These are phyloP conservation scores for Monosporascus sp. DNA, from an alignment of 2,329 filamentous ascomycete species.

Conservation along the genomic window DNA sequence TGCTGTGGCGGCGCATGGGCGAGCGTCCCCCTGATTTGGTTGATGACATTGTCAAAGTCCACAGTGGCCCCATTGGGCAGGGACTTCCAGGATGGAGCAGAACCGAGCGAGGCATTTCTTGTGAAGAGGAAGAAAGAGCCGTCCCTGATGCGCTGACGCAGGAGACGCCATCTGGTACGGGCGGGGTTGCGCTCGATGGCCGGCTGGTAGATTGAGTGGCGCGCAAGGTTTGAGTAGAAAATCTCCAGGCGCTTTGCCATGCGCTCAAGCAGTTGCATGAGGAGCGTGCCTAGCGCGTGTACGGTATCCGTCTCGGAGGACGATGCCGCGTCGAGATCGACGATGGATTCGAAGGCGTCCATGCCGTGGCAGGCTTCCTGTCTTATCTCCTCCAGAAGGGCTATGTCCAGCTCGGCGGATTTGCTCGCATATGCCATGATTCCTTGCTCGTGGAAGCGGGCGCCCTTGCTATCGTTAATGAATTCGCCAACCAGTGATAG, in stretches of 20 bases:
- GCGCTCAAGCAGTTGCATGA: slow-evolving; percentile 47
- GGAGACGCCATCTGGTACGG: slow-evolving; percentile 46
- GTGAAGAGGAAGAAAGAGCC: slow-evolving; percentile 47
- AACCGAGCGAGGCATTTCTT: slow-evolving; percentile 20
- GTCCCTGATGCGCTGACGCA: slow-evolving; percentile 43
- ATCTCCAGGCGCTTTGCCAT: slow-evolving; percentile 47
- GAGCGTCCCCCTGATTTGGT: slow-evolving; percentile 35
- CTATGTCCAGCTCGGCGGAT: slow-evolving; percentile 46
- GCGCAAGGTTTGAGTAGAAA: slow-evolving; percentile 47
- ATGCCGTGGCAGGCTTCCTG: slow-evolving; percentile 50
- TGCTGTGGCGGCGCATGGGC: slow-evolving; percentile 15
- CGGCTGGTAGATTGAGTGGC: slow-evolving; percentile 45
- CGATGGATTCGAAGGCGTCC: slow-evolving; percentile 47
- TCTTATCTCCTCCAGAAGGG: slow-evolving; percentile 48
- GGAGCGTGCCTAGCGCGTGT: slow-evolving; percentile 18
- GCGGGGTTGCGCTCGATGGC: slow-evolving; percentile 50
- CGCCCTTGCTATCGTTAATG: slow-evolving; percentile 39
- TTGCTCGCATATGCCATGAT: slow-evolving; percentile 46
- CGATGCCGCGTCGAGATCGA: slow-evolving; percentile 4
- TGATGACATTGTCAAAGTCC: slow-evolving; percentile 41
- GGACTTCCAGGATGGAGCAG: slow-evolving; percentile 17
- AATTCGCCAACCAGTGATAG: slow-evolving; percentile 40
- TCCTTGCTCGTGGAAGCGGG: slow-evolving; percentile 47
- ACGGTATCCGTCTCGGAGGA: neutral
- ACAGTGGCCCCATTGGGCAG: slow-evolving; percentile 28